These are phyloP conservation scores for Claviceps citrina DNA, from an alignment of 2,329 filamentous ascomycete species.

Conservation along the genomic window DNA sequence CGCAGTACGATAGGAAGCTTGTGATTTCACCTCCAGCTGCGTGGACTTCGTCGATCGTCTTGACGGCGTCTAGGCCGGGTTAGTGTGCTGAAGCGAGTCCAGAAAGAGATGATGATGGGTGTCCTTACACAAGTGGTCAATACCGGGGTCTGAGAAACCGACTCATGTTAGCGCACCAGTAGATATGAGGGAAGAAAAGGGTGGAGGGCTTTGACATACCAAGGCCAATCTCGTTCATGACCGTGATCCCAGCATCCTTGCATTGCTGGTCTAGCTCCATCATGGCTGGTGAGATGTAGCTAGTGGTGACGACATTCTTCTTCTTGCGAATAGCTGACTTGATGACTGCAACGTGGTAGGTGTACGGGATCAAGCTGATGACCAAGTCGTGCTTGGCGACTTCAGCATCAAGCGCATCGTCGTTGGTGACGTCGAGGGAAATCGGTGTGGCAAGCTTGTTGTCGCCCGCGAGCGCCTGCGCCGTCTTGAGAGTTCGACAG, in stretches of 20 bases:
- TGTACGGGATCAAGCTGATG: constrained; percentile 81
- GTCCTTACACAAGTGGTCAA: constrained; percentile 44
- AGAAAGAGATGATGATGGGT: neutral
- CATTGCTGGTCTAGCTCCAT: constrained; percentile 65
- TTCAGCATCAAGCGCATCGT: constrained; percentile 61
- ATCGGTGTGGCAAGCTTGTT: constrained; percentile 61
- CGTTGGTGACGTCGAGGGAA: constrained; percentile 70
- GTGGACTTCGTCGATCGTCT: constrained; percentile 82
- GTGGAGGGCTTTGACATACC: constrained; percentile 12
- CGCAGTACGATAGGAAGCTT: constrained; percentile 72
- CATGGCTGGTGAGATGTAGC: constrained; percentile 87
- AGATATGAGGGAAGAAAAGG: neutral
- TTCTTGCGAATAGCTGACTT: constrained; percentile 84
- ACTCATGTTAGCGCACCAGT: neutral
- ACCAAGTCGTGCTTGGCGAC: constrained; percentile 67
- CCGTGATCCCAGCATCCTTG: constrained; percentile 86
- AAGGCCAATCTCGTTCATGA: constrained; percentile 91
- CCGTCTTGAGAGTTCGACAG: constrained; percentile 65
- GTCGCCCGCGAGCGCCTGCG: constrained; percentile 58
- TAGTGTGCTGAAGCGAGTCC: neutral
- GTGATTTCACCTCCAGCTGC: constrained; percentile 69
- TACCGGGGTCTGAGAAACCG: constrained; percentile 42
- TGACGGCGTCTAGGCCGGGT: constrained; percentile 52
- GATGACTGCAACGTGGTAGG: constrained; percentile 75
- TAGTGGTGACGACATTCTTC: constrained; percentile 93